Base-by-base conservation (phyloP, 768 basidiomycete genomes). In the Podaxis carcinomalis region DNA sequence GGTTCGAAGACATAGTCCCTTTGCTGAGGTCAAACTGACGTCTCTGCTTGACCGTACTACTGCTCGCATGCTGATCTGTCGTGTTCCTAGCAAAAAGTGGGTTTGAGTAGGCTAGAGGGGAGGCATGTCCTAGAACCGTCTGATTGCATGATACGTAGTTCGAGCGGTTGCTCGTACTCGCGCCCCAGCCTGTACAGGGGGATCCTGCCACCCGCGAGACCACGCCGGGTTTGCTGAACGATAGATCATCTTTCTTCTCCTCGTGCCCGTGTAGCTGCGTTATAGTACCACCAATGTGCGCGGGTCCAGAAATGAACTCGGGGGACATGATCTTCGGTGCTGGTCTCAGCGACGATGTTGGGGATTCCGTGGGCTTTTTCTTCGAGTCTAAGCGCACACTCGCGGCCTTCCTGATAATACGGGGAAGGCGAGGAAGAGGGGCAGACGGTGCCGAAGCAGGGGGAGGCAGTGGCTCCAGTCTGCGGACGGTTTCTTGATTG, bases 391-490 rank as follows among this genome's bases (percentile, higher is more conserved):
- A 66, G 64, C 69, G 70, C 73, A 75, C 74, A 57, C 74, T 76
- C 2, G 72, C 73, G n/a, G 74, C 73, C 56, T 76, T 76, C 27
- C 75, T 69, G 54, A 76, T 74, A 35, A 73, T 70, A 37, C 66
- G 70, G n/a, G 72, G 73, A 50, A 70, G 67, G 27, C 69, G 62
- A 37, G 47, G 46, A 51, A 54, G 39, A 7, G 57, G 51, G 16
- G 46, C 50, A 19, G 57, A 59, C 40, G 56, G n/a, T 27, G 57
- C 61, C 44, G 59, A 53, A 5, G 40, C 39, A 19, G 39, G 57
- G 9, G 60, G 40, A 27, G 56, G 40, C n/a, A 55, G 36, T 28
- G 27, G 54, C 25, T 63, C 53, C 37, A 35, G 44, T 59, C 46
- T 40, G 47, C 51, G 58, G 32, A 49, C 50, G 25, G 19, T 52